Base-by-base conservation (phyloP, 345 rosid species). In the Salix arbutifolia region DNA sequence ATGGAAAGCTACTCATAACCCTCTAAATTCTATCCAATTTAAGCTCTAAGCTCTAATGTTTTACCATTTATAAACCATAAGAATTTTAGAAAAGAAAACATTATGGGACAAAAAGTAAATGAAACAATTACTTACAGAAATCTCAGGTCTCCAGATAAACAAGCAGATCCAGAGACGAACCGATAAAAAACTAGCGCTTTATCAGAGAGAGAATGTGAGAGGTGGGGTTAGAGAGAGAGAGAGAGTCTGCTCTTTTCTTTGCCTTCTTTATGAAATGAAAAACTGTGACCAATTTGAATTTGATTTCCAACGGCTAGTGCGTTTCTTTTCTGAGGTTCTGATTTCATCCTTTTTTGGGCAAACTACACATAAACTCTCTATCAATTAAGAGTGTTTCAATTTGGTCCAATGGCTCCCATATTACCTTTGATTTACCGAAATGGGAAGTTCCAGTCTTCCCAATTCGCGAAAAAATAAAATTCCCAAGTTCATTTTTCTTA, bases 251-350 rank as follows among this genome's bases (percentile, higher is more conserved):
- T 64, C 50, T 13, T 69, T 35, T 44, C 64, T 35, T 69, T 40
- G 67, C 25, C 13, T 75, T 38, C n/a, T 76, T 67, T 71, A 72
- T 72, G 77, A 76, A 68, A 67, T 46, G 77, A 42, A 44, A 35
- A 52, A 71, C 48, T 18, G 65, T 26, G 72, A 48, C 76, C 83
- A 53, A 37, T 81, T 81, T 81, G 80, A 77, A 81, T 73, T 73
- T 25, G 19, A 33, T 72, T 18, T 58, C 38, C 28, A 81, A 81
- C 84, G 84, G 84, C 84, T 81, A 81, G 75, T 77, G 77, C 70
- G 66, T 31, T 60, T 30, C 16, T 71, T 40, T 56, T 42, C 14
- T 67, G 18, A 19, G 46, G 25, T 37, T 67, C 18, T 14, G 50
- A 33, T 60, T 72, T n/a, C 21, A 7, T 11, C 8, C 30, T 35